phyloP scores from a whole-genome alignment of 2,329 filamentous ascomycete species.

The Penicillium sp. region DNA sequence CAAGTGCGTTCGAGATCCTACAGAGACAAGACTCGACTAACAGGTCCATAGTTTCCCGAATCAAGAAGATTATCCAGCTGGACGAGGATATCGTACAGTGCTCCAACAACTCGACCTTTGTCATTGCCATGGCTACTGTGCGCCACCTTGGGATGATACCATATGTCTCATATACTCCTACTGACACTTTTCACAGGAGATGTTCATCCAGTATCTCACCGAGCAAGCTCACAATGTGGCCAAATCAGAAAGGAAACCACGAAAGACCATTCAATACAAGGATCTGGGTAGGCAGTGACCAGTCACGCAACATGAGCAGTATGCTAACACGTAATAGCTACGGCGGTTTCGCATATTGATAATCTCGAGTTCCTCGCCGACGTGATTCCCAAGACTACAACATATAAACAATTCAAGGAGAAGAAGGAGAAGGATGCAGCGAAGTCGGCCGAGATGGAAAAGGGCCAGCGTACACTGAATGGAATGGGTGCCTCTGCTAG shows the following conservation, averaged over 20 bases:
- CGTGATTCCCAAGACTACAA: slow-evolving; percentile 78
- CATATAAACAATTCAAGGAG: slow-evolving; percentile 73
- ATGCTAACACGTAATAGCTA: slow-evolving; percentile 51
- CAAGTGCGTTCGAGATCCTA: slow-evolving; percentile 56
- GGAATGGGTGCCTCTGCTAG: slow-evolving; percentile 18
- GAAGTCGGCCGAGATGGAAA: slow-evolving; percentile 31
- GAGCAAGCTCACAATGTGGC: slow-evolving; percentile 80
- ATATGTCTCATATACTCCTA: not conserved
- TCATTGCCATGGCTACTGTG: slow-evolving; percentile 85
- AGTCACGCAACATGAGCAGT: not conserved
- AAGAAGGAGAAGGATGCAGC: slow-evolving; percentile 43
- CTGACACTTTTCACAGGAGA: slow-evolving; percentile 55
- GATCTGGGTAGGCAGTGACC: slow-evolving; percentile 63
- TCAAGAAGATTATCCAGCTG: slow-evolving; percentile 89
- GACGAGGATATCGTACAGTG: slow-evolving; percentile 82
- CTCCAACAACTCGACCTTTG: slow-evolving; percentile 90
- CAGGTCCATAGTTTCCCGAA: slow-evolving; percentile 67
- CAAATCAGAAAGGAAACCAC: slow-evolving; percentile 84
- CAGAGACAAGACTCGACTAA: slow-evolving; percentile 5
- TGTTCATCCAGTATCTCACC: slow-evolving; percentile 91
- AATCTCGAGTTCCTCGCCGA: slow-evolving; percentile 94
- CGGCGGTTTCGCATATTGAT: slow-evolving; percentile 79
- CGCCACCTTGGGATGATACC: slow-evolving; percentile 25
- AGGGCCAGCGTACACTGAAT: slow-evolving; percentile 38
- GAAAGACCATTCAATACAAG: slow-evolving; percentile 91